Conservation (phyloP, 495 filamentous ascomycete species). For the Venustampulla echinocandica region DNA sequence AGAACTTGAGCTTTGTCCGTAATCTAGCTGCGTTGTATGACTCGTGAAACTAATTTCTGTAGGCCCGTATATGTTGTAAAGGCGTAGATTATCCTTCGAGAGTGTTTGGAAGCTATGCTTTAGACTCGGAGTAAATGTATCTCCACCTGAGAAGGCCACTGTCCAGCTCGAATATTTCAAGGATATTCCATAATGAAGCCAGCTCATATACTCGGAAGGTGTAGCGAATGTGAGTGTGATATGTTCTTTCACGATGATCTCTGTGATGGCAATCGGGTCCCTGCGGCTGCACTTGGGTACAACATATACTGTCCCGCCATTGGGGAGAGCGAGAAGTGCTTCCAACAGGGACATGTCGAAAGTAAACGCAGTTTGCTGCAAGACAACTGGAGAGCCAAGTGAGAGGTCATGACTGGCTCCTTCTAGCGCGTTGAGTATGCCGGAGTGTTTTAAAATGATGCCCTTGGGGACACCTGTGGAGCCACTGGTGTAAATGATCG, state of each 20-base stretch:
- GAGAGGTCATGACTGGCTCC: constrained; percentile 2
- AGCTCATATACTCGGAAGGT: constrained; percentile 11
- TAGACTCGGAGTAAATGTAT: not conserved
- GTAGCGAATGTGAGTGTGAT: constrained; percentile 14
- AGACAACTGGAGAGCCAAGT: not conserved
- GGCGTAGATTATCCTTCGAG: not conserved
- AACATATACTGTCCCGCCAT: constrained; percentile 2
- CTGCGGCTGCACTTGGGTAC: not conserved
- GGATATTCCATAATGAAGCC: constrained; percentile 21
- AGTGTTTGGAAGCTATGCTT: not conserved
- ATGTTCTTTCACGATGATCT: constrained; percentile 1
- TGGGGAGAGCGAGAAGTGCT: not conserved
- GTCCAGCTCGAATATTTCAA: not conserved
- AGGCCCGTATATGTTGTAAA: constrained; percentile 17
- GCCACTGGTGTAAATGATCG: constrained; percentile 91
- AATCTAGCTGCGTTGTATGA: not conserved
- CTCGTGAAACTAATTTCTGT: constrained; percentile 9
- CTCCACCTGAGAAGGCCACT: not conserved
- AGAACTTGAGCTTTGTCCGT: not conserved
- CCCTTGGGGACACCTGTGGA: constrained; percentile 92
- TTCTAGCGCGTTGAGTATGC: constrained; percentile 31
- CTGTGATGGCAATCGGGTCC: not conserved
- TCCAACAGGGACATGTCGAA: constrained; percentile 7
- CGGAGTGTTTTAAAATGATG: constrained; percentile 71
- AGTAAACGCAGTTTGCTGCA: constrained; percentile 3